Percentiles rank a stretch among this genome's conserved stretches.
phyloP scores from a whole-genome alignment of 306 rosid genomes.

The Corylus americana region DNA sequence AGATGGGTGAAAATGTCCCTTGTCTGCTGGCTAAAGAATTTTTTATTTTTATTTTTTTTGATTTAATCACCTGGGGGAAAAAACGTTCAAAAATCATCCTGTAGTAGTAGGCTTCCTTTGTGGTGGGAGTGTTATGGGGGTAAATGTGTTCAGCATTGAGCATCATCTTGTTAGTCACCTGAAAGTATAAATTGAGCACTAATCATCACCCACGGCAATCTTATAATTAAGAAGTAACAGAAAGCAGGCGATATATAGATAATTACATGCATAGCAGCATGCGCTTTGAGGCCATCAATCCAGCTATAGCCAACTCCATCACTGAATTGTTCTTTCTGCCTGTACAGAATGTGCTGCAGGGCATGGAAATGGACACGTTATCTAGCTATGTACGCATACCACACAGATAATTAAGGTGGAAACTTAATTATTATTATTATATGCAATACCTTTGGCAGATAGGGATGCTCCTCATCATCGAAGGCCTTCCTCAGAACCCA shows the following conservation, averaged over 20 bases:
- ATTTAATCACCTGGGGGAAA: conserved; percentile 76
- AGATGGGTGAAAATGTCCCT: background rate
- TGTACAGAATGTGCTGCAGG: conserved; percentile 81
- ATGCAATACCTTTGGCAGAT: conserved; percentile 81
- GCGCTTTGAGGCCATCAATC: conserved; percentile 94
- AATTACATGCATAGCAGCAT: conserved; percentile 82
- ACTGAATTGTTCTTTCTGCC: conserved; percentile 97
- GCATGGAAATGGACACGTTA: conserved; percentile 25
- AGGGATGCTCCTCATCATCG: conserved; percentile 86
- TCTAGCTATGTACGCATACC: background rate
- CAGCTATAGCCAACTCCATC: conserved; percentile 98
- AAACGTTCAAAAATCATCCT: conserved; percentile 93
- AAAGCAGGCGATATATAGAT: background rate
- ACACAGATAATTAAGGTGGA: background rate
- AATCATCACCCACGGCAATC: conserved; percentile 11
- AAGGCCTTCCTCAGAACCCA: conserved; percentile 89
- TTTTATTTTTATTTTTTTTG: background rate
- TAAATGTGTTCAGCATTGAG: conserved; percentile 70
- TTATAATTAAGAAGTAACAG: background rate
- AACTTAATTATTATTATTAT: background rate
- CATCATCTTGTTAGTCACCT: conserved; percentile 92
- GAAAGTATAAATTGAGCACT: conserved; percentile 9
- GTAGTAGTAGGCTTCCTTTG: conserved; percentile 92
- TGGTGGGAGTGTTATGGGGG: conserved; percentile 86
- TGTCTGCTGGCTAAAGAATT: background rate